phyloP scores from a whole-genome alignment of 805 yeast species.

The Barnettozyma californica region DNA sequence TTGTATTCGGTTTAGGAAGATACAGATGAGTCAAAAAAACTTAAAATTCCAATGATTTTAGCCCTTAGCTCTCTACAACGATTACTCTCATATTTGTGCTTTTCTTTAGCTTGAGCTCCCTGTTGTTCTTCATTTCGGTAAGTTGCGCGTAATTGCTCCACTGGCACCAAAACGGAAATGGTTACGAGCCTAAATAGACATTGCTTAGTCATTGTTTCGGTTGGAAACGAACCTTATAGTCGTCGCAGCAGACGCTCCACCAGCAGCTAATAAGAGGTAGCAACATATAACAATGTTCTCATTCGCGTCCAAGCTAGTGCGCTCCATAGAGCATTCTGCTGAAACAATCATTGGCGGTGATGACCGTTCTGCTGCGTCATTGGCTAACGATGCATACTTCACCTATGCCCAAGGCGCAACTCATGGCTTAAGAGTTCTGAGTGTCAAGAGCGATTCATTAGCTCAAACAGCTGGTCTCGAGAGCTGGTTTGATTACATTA shows the following conservation, averaged over 20 bases:
- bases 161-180: background rate
- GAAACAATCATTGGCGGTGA: constrained; percentile 26
- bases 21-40: too few species aligned
- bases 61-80: too few species aligned
- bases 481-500: constrained; percentile 81
- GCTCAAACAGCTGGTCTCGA: constrained; percentile 57
- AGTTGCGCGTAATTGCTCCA: background rate
- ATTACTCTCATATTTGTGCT: too few species aligned
- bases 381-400: constrained; percentile 25
- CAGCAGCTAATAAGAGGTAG: background rate
- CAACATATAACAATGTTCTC: constrained; percentile 40
- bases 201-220: background rate
- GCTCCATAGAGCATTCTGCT: constrained; percentile 41
- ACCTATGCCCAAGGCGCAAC: constrained; percentile 25
- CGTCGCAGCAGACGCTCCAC: too few species aligned
- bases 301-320: constrained; percentile 60
- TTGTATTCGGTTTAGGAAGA: background rate
- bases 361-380: constrained; percentile 21
- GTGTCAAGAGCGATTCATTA: constrained; percentile 40
- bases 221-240: too few species aligned
- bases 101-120: too few species aligned
- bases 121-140: too few species aligned
- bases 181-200: background rate
- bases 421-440: constrained; percentile 55
- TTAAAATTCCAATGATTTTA: too few species aligned